phyloP scores from a whole-genome alignment of 352 stramenopile species.

The Globisporangium mamillatum region DNA sequence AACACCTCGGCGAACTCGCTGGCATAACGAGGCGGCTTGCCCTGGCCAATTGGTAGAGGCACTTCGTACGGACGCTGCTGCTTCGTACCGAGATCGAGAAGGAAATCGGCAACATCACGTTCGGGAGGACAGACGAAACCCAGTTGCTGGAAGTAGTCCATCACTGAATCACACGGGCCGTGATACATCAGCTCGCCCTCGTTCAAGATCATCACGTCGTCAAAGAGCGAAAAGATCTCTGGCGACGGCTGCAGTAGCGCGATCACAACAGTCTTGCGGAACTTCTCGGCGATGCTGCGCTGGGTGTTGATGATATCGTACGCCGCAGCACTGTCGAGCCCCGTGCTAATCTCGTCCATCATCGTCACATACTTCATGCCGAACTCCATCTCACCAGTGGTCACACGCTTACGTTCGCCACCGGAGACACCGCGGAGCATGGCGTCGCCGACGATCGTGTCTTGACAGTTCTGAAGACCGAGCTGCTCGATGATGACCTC shows the following conservation, averaged over 20 bases:
- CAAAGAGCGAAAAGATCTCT: conserved; percentile 92
- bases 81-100: conserved; percentile 61
- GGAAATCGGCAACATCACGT: conserved; percentile 89
- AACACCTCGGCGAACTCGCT: conserved; percentile 21
- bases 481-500: conserved; percentile 37
- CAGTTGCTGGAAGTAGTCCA: conserved; percentile 78
- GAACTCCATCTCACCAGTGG: conserved; percentile 77
- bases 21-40: conserved; percentile 17
- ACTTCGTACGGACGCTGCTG: conserved; percentile 38
- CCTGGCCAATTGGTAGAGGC: neutral
- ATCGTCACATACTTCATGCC: conserved; percentile 77
- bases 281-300: conserved; percentile 42
- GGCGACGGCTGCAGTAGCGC: conserved; percentile 89
- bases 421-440: conserved; percentile 70
- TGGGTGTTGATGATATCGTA: conserved; percentile 63
- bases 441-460: conserved; percentile 38
- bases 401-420: conserved; percentile 75
- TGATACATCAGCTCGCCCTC: conserved; percentile 88
- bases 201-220: conserved; percentile 92
- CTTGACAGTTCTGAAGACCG: conserved; percentile 11
- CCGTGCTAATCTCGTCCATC: conserved; percentile 91
- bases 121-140: conserved; percentile 20
- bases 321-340: conserved; percentile 81
- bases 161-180: conserved; percentile 54
- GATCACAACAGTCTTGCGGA: conserved; percentile 60